Conservation (phyloP, 257 asterid genomes). For the Solanum commersonii region DNA sequence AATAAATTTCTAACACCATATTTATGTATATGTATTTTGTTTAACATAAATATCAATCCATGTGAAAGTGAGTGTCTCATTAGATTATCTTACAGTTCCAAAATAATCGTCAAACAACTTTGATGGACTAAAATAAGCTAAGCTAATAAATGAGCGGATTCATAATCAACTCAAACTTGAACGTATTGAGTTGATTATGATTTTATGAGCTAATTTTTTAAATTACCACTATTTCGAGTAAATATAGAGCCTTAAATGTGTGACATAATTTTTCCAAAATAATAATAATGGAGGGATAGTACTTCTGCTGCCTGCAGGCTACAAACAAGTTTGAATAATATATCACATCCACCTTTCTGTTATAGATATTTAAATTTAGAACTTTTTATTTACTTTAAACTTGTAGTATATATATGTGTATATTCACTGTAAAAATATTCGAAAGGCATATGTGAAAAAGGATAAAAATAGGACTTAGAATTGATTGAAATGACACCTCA, state of each 20-base stretch:
- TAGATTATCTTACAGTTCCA: background rate
- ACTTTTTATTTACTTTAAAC: background rate
- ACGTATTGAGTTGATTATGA: background rate
- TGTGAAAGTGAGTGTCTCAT: background rate
- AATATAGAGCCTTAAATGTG: background rate
- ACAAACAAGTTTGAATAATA: background rate
- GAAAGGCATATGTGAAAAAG: background rate
- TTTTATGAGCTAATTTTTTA: too few relatives aligned
- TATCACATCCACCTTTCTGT: background rate
- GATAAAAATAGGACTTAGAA: background rate
- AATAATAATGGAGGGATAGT: background rate
- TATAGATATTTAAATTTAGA: background rate
- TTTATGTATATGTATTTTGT: background rate
- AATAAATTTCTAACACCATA: background rate
- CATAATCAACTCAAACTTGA: too few relatives aligned
- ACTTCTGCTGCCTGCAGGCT: background rate
- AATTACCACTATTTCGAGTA: background rate
- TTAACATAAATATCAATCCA: background rate
- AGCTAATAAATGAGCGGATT: too few relatives aligned
- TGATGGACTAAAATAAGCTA: background rate
- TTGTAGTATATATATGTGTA: background rate
- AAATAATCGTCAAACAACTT: background rate
- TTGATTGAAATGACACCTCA: constrained; percentile 31
- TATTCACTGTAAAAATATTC: background rate
- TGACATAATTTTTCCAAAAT: background rate